phyloP scores from a whole-genome alignment of 2,329 filamentous ascomycete genomes.

The Aureobasidium musti region DNA sequence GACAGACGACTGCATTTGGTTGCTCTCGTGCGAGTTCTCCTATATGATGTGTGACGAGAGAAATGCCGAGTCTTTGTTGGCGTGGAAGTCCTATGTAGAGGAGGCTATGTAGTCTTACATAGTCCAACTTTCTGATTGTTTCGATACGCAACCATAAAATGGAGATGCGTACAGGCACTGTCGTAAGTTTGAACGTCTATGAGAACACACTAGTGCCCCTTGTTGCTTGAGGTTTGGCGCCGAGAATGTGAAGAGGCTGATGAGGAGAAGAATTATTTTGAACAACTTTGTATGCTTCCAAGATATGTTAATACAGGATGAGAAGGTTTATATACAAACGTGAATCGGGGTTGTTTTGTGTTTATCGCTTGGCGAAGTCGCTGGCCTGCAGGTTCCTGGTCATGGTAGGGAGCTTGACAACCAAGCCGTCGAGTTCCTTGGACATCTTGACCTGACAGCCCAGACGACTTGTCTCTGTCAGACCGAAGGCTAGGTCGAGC shows the following conservation, averaged over 20 bases:
- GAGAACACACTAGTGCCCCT: too few relatives aligned
- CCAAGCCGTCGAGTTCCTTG: constrained; percentile 82
- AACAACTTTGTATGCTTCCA: background rate
- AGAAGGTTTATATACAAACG: constrained; percentile 10
- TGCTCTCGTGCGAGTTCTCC: background rate
- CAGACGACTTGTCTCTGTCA: constrained; percentile 80
- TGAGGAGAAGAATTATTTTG: background rate
- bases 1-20: background rate
- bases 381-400: constrained; percentile 94
- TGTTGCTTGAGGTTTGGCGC: too few relatives aligned
- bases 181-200: too few relatives aligned
- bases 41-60: background rate
- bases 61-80: background rate
- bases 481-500: constrained; percentile 84
- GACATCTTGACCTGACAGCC: constrained; percentile 93
- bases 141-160: too few relatives aligned
- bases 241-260: too few relatives aligned
- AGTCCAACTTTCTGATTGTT: too few relatives aligned
- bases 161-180: too few relatives aligned
- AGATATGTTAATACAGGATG: constrained; percentile 17
- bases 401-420: constrained; percentile 85
- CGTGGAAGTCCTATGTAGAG: background rate
- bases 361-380: constrained; percentile 65
- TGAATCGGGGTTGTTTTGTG: background rate
- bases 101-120: too few relatives aligned